Evolutionary conservation across 2,329 filamentous ascomycete species (phyloP), one percentile per base, ranked within the genome.

Genomic region (Sclerotinia subarctica): DNA sequence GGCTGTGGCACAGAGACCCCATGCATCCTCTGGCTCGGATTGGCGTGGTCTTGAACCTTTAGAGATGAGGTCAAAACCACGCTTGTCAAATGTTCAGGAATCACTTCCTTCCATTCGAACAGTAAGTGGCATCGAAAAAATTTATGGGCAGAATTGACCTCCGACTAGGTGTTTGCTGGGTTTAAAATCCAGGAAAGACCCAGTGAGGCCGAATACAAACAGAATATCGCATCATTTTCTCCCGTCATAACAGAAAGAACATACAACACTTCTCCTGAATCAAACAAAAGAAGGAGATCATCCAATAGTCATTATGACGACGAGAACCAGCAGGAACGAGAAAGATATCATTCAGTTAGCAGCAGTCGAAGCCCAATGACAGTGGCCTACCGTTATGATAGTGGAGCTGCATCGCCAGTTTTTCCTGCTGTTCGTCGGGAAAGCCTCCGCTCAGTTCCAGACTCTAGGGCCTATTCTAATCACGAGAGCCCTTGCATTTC

Each of bases 81-180:
- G 59, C 32, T 7, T 51, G 46, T 2, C 59, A 35, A 51, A 63
- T 38, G 46, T 38, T 26, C 46, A 24, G 21, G 44, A 62, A 51
- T 38, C 59, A 52, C 59, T 63, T 38, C 59, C 59, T 38, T 63
- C 59, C 10, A 63, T 63, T 51, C 59, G 46, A 38, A 63, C 59
- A 38, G 59, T 63, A 38, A 52, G 59, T 51, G 32, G 13, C 47
- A 26, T 19, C 19, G 0, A 11, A 11, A 5, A 8, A 19, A 10
- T 10, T 51, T 26, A 4, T 2, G 47, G 32, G 5, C n/a, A 51
- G 32, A 26, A 26, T 47, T 63, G 32, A 63, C 46, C 21, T 38
- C 15, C n/a, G 11, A 52, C 15, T 17, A 56, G 63, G 49, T 57
- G 21, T 47, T 66, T 17, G 5, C 42, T 46, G 38, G 52, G 35